Base-by-base conservation (phyloP, 768 basidiomycete species). In the Lactarius evosmus region DNA sequence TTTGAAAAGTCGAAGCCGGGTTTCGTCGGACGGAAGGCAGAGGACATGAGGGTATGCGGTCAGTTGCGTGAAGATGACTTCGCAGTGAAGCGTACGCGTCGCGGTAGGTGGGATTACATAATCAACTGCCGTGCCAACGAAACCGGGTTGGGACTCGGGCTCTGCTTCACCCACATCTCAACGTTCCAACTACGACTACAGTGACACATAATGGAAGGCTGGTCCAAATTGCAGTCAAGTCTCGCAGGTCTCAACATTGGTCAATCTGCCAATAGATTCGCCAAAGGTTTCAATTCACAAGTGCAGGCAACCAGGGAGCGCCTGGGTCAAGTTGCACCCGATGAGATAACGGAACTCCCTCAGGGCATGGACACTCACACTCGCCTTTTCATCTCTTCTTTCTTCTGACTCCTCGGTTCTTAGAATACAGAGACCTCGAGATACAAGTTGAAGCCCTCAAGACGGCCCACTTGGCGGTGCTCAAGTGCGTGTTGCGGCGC, bases 381-480 rank as follows among this genome's bases (percentile, higher is more conserved):
- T 22, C 33, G 4, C 29, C 7, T 52, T n/a, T 22, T 27, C 40
- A 6, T n/a, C 22, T 27, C 3, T 34, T 41, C 14, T 30, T 34
- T 51, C 25, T 8, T 61, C 38, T 41, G 11, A 54, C 25, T 14
- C 32, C 34, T 58, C 34, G 41, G 8, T 52, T 44, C 32, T 22
- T 78, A 92, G 96, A 99, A 75, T 99, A 98, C 82, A 95, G 88
- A 71, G 93, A 96, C 73, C 86, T 99, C 68, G 97, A 99, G 76
- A 81, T 87, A 52, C 89, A 93, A 61, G 97, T 98, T 44, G 97
- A 99, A 76, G 93, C 93, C 33, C 84, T 99, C 58, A 85, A 86
- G 68, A 78, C 82, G 51, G 88, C 92, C 5, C 94, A 96, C 72
- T 72, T 88, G 58, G 72, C 82, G 3, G 66, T 98, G 56, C 81